These are phyloP conservation scores for Trypanosoma cruzi DNA, from an alignment of 208 protist genomes.

Conservation along the genomic window DNA sequence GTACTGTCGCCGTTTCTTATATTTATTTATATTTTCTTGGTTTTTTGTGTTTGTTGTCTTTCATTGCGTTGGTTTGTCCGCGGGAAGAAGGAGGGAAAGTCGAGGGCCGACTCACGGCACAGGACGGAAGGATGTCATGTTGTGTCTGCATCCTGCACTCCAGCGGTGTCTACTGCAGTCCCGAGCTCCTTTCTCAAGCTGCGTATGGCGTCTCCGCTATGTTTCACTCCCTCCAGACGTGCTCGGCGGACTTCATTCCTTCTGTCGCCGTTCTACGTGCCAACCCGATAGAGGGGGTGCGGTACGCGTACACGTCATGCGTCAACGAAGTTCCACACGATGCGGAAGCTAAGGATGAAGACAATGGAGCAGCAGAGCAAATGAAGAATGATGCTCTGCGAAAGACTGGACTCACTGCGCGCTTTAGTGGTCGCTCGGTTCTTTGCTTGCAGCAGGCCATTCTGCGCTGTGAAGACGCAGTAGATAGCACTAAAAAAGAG, in stretches of 20 bases:
- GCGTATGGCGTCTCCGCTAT: constrained; percentile 49
- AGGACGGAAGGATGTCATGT: constrained; percentile 33
- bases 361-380: not conserved
- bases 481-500: not conserved
- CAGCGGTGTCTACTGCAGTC: constrained; percentile 37
- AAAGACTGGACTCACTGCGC: not conserved
- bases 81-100: not conserved
- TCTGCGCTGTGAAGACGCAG: constrained; percentile 7
- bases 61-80: not conserved
- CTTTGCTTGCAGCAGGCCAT: constrained; percentile 22
- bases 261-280: constrained; percentile 64
- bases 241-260: constrained; percentile 65
- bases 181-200: constrained; percentile 51
- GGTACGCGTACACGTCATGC: constrained; percentile 62
- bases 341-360: constrained; percentile 3
- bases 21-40: constrained; percentile 18
- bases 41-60: constrained; percentile 14
- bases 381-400: not conserved
- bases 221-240: constrained; percentile 36
- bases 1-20: constrained; percentile 9
- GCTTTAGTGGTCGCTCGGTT: constrained; percentile 20
- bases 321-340: constrained; percentile 56
- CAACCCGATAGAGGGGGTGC: constrained; percentile 50
- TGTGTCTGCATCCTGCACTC: constrained; percentile 79
- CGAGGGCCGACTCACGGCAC: not conserved